These are phyloP conservation scores for Mortierella sp. DNA, from an alignment of 371 early-diverging fungal genomes.

Conservation along the genomic window DNA sequence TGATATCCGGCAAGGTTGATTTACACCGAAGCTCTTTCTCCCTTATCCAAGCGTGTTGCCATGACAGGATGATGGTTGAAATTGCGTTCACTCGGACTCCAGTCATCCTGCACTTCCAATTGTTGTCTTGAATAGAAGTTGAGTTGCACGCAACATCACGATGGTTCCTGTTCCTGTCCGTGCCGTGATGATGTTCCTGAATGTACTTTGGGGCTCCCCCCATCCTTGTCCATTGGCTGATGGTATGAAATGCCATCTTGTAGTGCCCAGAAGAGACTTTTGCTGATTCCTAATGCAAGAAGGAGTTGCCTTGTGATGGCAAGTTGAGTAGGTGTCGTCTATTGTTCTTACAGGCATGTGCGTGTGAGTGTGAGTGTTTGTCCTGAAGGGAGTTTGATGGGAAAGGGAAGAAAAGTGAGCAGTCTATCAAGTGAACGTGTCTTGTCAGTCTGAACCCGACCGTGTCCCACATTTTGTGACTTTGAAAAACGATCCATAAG, in stretches of 20 bases:
- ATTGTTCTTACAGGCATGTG: constrained; percentile 20
- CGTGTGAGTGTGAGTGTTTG: not conserved
- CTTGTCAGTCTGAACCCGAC: not conserved
- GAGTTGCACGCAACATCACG: not conserved
- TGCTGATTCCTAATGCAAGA: not conserved
- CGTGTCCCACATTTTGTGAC: not conserved
- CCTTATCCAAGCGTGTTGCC: not conserved
- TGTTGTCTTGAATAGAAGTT: not conserved
- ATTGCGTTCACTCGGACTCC: not conserved
- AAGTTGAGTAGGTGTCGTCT: not conserved
- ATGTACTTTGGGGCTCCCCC: not conserved
- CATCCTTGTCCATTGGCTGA: not conserved
- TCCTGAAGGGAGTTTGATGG: constrained; percentile 8
- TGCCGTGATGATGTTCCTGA: not conserved
- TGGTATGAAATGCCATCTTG: not conserved
- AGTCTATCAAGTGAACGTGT: not conserved
- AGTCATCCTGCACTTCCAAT: not conserved
- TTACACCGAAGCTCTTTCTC: not conserved
- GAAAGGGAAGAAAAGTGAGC: not conserved
- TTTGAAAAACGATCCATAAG: not conserved
- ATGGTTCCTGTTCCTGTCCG: not conserved
- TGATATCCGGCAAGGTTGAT: not conserved
- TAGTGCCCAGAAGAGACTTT: not conserved
- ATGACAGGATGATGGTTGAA: not conserved
- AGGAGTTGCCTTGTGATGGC: not conserved